A percentile compares a stretch with the other conserved stretches of the same genome.
Conservation (phyloP, 2,329 filamentous ascomycete species). For the Colletotrichum sp. region DNA sequence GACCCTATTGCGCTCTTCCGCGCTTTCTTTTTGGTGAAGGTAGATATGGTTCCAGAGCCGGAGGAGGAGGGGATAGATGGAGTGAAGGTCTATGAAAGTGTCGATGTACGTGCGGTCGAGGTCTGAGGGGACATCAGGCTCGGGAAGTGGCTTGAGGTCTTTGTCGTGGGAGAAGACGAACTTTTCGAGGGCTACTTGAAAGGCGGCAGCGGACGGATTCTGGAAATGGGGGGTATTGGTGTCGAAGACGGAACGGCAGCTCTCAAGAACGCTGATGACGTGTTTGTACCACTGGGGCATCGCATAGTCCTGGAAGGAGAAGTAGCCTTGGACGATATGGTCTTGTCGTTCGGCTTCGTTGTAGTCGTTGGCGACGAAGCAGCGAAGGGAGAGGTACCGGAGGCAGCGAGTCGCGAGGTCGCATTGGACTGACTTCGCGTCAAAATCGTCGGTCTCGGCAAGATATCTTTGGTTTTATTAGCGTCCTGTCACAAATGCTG, state of each 20-base stretch:
- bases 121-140: background rate
- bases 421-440: slow-evolving; percentile 29
- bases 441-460: slow-evolving; percentile 26
- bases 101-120: slow-evolving; percentile 7
- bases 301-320: slow-evolving; percentile 44
- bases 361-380: slow-evolving; percentile 28
- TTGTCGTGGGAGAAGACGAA: background rate
- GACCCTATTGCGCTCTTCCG: slow-evolving; percentile 30
- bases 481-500: background rate
- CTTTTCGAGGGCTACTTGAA: background rate
- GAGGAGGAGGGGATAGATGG: slow-evolving; percentile 21
- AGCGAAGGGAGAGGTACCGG: slow-evolving; percentile 36
- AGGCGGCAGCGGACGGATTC: background rate
- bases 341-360: background rate
- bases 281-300: slow-evolving; percentile 38
- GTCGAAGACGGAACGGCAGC: slow-evolving; percentile 5
- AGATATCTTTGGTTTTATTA: slow-evolving; percentile 20
- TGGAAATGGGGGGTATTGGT: background rate
- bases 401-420: slow-evolving; percentile 37
- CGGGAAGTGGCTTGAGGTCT: background rate
- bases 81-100: slow-evolving; percentile 10
- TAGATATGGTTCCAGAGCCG: slow-evolving; percentile 26
- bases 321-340: slow-evolving; percentile 29
- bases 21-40: background rate
- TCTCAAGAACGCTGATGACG: slow-evolving; percentile 26